Evolutionary conservation across 2,329 filamentous ascomycete species (phyloP), one percentile per base, ranked within the genome.

Genomic region (Coniochaeta sp.): DNA sequence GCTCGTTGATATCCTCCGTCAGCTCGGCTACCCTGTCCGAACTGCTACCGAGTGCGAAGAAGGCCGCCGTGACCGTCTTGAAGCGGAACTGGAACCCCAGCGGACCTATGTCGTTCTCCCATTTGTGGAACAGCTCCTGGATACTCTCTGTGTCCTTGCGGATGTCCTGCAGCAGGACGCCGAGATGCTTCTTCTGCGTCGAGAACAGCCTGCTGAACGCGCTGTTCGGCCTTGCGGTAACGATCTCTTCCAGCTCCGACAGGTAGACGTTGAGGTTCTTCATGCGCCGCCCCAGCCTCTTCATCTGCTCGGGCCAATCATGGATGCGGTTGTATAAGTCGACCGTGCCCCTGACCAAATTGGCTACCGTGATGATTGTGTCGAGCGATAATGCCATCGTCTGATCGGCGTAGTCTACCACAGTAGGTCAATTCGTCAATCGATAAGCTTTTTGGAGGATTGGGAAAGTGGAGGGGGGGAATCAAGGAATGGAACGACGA

Each of bases 321-420:
- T 62, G 52, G 54, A 63, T 56, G 45, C 55, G 50, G 12, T 58
- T 18, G 53, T 60, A 62, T 28, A 64, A 49, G 14, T 53, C 33
- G 26, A 61, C 52, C 10, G 54, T 56, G 30, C 51, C 52, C 9
- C 58, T 48, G 9, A 63, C 57, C 10, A 58, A 13, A 13, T 60
- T 58, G 8, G 61, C 50, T n/a, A 59, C 56, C 6, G 55, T 49
- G 16, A 62, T 24, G 16, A 63, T 42, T 2, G 58, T 62, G 6
- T 60, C 62, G 8, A 47, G 45, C 2, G 45, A 47, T 22, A 47
- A 22, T 26, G 45, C 7, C 45, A 47, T 47, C 38, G 38, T 22
- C 35, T n/a, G 35, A 22, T 22, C 5, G 13, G 18, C 4, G 14
- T 10, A 4, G 35, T 24, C 20, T 9, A 9, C n/a, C n/a, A n/a